Evolutionary conservation across 129 eudicot species (phyloP).

Genomic region (Dittrichia graveolens): DNA sequence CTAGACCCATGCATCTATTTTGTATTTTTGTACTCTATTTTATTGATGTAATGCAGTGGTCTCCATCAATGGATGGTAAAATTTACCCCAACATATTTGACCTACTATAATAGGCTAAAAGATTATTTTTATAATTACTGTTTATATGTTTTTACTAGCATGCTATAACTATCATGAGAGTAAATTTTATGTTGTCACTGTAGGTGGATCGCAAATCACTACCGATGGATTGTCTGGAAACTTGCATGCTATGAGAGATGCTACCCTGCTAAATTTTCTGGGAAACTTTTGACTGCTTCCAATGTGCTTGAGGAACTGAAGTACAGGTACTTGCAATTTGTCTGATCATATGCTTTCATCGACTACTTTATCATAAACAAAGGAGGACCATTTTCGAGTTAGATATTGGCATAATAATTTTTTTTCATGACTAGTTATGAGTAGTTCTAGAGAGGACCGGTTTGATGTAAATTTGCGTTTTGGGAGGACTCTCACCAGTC

Average conservation of each 20-base stretch:
- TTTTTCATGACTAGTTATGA: background rate
- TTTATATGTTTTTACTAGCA: no score
- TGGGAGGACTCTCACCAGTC: conserved; percentile 1
- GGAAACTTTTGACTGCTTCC: conserved; percentile 61
- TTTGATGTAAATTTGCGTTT: background rate
- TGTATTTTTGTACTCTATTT: no score
- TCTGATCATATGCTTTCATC: conserved; percentile 1
- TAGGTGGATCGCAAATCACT: conserved; percentile 95
- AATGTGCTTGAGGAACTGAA: conserved; percentile 84
- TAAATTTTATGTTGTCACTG: conserved; percentile 2
- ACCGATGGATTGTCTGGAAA: conserved; percentile 98
- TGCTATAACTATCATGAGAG: background rate
- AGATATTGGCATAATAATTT: no score
- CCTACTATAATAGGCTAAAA: no score
- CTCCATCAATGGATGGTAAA: no score
- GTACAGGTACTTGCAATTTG: conserved; percentile 54
- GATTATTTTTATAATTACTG: background rate
- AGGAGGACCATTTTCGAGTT: no score
- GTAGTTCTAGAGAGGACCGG: background rate
- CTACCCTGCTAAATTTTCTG: conserved; percentile 56
- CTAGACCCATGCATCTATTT: no score
- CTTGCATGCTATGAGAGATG: conserved; percentile 90
- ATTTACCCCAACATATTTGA: no score
- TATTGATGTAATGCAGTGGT: no score
- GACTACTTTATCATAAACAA: background rate